Evolutionary conservation across 495 filamentous ascomycete species (phyloP), one percentile per base, ranked within the genome.

Genomic region (Aspergillus leporis): DNA sequence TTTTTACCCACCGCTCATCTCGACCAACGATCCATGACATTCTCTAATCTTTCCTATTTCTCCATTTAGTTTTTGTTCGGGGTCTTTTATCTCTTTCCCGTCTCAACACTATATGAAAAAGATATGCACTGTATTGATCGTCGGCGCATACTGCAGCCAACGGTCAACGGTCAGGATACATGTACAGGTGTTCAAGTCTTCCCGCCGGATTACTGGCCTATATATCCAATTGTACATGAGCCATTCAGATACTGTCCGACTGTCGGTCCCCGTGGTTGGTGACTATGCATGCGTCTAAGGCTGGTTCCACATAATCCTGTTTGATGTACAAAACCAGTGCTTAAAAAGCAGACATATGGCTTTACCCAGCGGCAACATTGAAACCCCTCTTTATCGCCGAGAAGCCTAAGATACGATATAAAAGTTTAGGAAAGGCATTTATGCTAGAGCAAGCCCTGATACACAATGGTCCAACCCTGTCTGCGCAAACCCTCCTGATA

Each of bases 161-260:
- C 51, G 32, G 19, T 31, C 19, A 40, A 53, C 51, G 32, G 19
- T 31, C 19, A 40, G 13, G 14, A 16, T 53, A 53, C 51, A 53
- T 41, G 34, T 41, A 53, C 51, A 53, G 51, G 51, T 36, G 49
- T 40, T 40, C 51, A 40, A 53, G 14, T 53, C 14, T 25, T 40
- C 19, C 19, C 9, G 12, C 23, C 38, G 21, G 13, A 7, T 25
- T 48, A 16, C 14, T 31, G 23, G 51, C 23, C 51, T 22, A 40
- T 32, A 51, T 53, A 12, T 53, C 34, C 34, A 19, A 5, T 23
- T 25, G 14, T 53, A 53, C 51, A 53, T 53, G 12, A 40, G 16
- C 38, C 21, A 5, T 53, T 12, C 32, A 53, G 32, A 14, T 16
- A 22, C 43, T 47, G 13, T 23, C 19, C 19, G 43, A 23, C 19